Percentiles rank a stretch among this genome's conserved stretches.
phyloP scores from a whole-genome alignment of 495 filamentous ascomycete species.

The Aspergillus cavernicola region DNA sequence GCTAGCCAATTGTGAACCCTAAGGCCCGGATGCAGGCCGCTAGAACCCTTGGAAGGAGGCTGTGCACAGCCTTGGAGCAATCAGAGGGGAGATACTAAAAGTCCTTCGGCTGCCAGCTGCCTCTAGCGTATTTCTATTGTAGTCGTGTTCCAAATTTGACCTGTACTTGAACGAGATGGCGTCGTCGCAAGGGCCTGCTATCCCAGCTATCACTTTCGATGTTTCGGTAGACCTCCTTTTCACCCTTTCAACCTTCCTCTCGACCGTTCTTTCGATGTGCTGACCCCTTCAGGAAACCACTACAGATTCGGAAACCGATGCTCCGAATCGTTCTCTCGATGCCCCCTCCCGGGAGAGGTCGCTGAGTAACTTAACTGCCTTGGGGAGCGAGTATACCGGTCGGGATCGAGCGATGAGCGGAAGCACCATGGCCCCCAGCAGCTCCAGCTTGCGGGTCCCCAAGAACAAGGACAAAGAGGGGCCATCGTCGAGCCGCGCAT shows the following conservation, averaged over 20 bases:
- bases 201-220: conserved; percentile 17
- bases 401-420: conserved; percentile 19
- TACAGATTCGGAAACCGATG: conserved; percentile 4
- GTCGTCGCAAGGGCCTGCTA: neutral
- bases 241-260: neutral
- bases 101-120: neutral
- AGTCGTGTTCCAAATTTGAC: no score
- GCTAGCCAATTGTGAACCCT: conserved; percentile 4
- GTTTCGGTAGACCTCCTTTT: conserved; percentile 6
- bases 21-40: neutral
- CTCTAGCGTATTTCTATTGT: neutral
- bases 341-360: conserved; percentile 3
- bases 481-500: conserved; percentile 1
- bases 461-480: neutral
- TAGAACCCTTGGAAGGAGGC: neutral
- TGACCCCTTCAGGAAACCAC: neutral
- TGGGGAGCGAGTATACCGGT: conserved; percentile 7
- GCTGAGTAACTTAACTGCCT: conserved; percentile 12
- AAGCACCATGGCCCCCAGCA: conserved; percentile 18
- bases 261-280: neutral
- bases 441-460: conserved; percentile 4
- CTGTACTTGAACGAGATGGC: neutral
- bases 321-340: neutral
- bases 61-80: neutral
- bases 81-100: neutral